These are phyloP conservation scores for Cryptococcus neoformans DNA, from an alignment of 1,284 basidiomycete genomes.

Conservation along the genomic window DNA sequence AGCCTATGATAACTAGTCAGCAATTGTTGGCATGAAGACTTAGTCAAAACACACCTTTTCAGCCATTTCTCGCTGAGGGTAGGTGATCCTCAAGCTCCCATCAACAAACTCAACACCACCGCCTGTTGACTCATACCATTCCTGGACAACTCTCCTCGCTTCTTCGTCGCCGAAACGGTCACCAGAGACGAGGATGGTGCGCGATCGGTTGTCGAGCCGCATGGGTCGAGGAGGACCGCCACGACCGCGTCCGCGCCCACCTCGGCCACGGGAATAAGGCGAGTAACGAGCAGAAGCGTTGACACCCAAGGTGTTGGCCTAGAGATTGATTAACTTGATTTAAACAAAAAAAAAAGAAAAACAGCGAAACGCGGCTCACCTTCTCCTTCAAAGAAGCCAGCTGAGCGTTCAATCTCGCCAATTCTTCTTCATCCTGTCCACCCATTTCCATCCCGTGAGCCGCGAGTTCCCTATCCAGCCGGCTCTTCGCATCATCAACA, in stretches of 20 bases:
- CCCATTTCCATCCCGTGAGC: slow-evolving; percentile 59
- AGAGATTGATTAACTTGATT: background rate
- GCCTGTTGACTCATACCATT: slow-evolving; percentile 74
- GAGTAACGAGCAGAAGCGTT: slow-evolving; percentile 35
- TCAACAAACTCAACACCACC: slow-evolving; percentile 19
- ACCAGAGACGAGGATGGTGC: slow-evolving; percentile 71
- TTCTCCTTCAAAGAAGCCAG: slow-evolving; percentile 50
- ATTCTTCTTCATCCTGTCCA: slow-evolving; percentile 52
- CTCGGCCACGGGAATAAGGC: slow-evolving; percentile 59
- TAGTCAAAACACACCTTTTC: slow-evolving; percentile 39
- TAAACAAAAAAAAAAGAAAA: too few relatives aligned
- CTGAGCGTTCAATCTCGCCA: slow-evolving; percentile 38
- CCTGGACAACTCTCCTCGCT: slow-evolving; percentile 59
- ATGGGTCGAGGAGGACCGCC: slow-evolving; percentile 53
- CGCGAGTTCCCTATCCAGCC: slow-evolving; percentile 57
- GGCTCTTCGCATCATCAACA: slow-evolving; percentile 38
- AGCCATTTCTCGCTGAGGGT: slow-evolving; percentile 41
- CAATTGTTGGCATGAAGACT: background rate
- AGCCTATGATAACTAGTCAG: slow-evolving; percentile 18
- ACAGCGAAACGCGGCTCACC: slow-evolving; percentile 49
- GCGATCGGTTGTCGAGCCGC: slow-evolving; percentile 89
- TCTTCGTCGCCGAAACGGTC: slow-evolving; percentile 51
- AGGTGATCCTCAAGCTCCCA: slow-evolving; percentile 35
- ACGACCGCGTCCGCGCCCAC: slow-evolving; percentile 60
- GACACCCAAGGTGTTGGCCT: slow-evolving; percentile 40